Conservation (phyloP, 2,329 filamentous ascomycete genomes). For the Cytospora schulzeri region DNA sequence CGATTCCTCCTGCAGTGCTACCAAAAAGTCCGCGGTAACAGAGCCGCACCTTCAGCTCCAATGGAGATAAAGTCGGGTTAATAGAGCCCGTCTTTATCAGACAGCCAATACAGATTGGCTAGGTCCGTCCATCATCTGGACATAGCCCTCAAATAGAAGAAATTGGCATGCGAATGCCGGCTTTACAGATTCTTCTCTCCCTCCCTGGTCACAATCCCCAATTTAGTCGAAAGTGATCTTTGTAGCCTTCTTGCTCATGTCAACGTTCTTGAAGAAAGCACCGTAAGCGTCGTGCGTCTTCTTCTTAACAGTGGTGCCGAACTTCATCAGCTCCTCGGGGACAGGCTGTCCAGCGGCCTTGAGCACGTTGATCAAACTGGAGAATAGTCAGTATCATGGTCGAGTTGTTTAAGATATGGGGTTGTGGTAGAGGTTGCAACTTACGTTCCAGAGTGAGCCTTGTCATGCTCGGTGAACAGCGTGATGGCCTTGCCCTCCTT, state of each 20-base stretch:
- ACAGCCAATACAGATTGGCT: background rate
- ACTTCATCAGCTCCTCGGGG: slow-evolving; percentile 88
- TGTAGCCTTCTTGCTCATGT: slow-evolving; percentile 78
- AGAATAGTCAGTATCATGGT: slow-evolving; percentile 29
- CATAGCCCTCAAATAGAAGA: background rate
- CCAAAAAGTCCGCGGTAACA: slow-evolving; percentile 42
- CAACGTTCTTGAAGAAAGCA: slow-evolving; percentile 90
- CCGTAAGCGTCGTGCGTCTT: slow-evolving; percentile 96
- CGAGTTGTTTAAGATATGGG: background rate
- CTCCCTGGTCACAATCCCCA: background rate
- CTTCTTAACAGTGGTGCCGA: slow-evolving; percentile 98
- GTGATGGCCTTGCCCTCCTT: slow-evolving; percentile 89
- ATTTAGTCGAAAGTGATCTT: slow-evolving; percentile 85
- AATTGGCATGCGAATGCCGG: background rate
- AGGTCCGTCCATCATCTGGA: background rate
- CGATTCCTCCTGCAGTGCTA: slow-evolving; percentile 55
- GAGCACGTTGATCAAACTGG: slow-evolving; percentile 87
- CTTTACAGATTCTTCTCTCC: background rate
- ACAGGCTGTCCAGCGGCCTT: slow-evolving; percentile 88
- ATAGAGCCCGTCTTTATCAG: background rate
- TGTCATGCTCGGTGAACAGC: slow-evolving; percentile 93
- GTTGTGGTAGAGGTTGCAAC: slow-evolving; percentile 41
- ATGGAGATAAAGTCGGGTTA: slow-evolving; percentile 3
- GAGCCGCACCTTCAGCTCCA: slow-evolving; percentile 4
- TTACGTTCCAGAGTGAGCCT: slow-evolving; percentile 84